Base-by-base conservation (phyloP, 352 stramenopile genomes). In the Pythium angustatum region DNA sequence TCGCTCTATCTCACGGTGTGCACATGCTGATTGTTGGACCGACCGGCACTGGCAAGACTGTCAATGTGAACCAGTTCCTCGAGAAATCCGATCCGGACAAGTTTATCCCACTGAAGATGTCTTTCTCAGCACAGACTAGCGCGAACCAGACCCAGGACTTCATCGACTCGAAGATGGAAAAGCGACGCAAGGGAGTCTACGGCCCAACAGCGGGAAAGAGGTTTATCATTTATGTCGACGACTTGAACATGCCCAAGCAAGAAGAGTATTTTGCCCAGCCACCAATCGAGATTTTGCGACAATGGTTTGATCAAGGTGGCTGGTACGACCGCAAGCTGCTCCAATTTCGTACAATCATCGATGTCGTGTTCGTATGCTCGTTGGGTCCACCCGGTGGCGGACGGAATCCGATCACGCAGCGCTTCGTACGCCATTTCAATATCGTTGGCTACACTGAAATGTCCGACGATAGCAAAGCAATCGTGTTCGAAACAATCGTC, bases 321-420 rank as follows among this genome's bases (percentile, higher is more conserved):
- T 98, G 95, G 95, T 98, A 98, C 67, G 95, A 98, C 63, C 81
- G 89, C 12, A 98, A 98, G 62, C 76, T 97, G 12, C 74, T 98
- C 5, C 77, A 77, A 5, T 98, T 98, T 66, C 76, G 91, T 9
- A 90, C 81, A 9, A 94, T 98, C 58, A 94, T 98, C 53, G 95
- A 98, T 64, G 73, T 94, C 12, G 75, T 91, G 12, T 91, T 93
- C 49, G 79, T 96, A 10, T 87, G 78, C 51, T 90, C 87, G 14
- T 93, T 96, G 87, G 87, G 87, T 0, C 87, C 87, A 6, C 87
- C 87, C 1, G 87, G 87, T 24, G 87, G 87, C 9, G 87, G 87
- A 3, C 72, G 87, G 9, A 94, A 94, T 34, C 75, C 86, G 11
- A 93, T 96, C 59, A 94, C 83, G 1, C 75, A 83, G 22, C 76